Evolutionary conservation across 305 asterid genomes (phyloP).

Genomic region (Andrographis paniculata): DNA sequence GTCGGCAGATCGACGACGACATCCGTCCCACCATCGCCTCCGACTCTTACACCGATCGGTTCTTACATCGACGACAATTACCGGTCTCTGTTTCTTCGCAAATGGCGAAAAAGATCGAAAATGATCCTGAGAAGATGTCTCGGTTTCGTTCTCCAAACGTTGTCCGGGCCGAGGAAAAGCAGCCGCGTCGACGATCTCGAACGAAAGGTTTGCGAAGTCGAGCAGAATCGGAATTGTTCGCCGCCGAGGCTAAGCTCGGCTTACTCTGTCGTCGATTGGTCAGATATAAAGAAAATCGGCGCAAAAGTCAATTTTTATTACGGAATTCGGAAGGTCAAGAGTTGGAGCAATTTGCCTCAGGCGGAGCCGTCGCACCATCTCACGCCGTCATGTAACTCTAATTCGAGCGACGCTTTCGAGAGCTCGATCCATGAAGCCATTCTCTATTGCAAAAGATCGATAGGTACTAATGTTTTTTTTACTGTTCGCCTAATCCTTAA

Average conservation of each 20-base stretch:
- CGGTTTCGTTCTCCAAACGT: constrained; percentile 24
- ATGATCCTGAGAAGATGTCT: constrained; percentile 29
- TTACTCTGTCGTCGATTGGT: constrained; percentile 27
- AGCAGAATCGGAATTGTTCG: too few relatives aligned
- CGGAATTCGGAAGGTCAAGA: constrained; percentile 18
- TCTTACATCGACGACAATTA: too few relatives aligned
- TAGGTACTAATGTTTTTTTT: constrained; percentile 26
- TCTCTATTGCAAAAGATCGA: constrained; percentile 71
- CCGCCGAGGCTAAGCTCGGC: constrained; percentile 20
- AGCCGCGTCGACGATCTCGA: constrained; percentile 47
- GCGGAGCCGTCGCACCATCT: too few relatives aligned
- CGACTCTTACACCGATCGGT: background rate
- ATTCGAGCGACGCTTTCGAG: constrained; percentile 15
- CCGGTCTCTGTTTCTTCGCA: background rate
- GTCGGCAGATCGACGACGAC: constrained; percentile 13
- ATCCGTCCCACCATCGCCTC: background rate
- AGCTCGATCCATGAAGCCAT: constrained; percentile 60
- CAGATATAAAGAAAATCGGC: constrained; percentile 13
- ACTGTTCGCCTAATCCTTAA: too few relatives aligned
- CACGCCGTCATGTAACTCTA: constrained; percentile 18
- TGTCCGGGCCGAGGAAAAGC: constrained; percentile 31
- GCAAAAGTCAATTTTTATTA: constrained; percentile 2
- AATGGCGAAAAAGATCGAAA: constrained; percentile 34
- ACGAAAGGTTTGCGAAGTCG: constrained; percentile 32
- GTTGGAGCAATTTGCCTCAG: constrained; percentile 12